phyloP scores from a whole-genome alignment of 768 basidiomycete genomes.

The Pleurotus pulmonarius region DNA sequence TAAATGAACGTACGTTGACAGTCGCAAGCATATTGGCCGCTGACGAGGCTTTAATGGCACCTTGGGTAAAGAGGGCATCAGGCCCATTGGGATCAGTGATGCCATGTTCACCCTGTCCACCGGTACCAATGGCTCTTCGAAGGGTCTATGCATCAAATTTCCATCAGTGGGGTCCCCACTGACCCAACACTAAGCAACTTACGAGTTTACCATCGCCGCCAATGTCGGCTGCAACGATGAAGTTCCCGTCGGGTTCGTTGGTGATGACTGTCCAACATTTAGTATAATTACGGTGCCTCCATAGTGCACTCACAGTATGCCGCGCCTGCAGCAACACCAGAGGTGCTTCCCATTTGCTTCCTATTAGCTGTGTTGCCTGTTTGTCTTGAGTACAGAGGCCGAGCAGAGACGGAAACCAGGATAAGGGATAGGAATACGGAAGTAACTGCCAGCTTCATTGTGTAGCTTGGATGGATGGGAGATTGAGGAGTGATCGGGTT shows the following conservation, averaged over 20 bases:
- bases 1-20: conserved; percentile 25
- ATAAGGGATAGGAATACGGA: conserved; percentile 11
- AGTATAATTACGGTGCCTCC: neutral
- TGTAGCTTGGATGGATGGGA: neutral
- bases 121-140: conserved; percentile 24
- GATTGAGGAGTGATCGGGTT: neutral
- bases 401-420: conserved; percentile 11
- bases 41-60: conserved; percentile 32
- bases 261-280: conserved; percentile 35
- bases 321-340: conserved; percentile 12
- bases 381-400: conserved; percentile 4
- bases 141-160: conserved; percentile 17
- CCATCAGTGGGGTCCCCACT: no score
- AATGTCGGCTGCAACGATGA: conserved; percentile 38
- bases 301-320: conserved; percentile 13
- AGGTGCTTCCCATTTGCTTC: conserved; percentile 10
- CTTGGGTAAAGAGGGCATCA: conserved; percentile 40
- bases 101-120: conserved; percentile 35
- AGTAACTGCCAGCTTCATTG: conserved; percentile 14
- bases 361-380: neutral
- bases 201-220: conserved; percentile 39
- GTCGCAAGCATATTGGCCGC: conserved; percentile 30
- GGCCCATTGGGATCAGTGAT: conserved; percentile 25
- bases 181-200: neutral
- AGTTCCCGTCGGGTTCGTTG: conserved; percentile 44